Percentiles rank a stretch among this genome's conserved stretches.
Evolutionary conservation across 768 basidiomycete genomes (phyloP).

Genomic region (Auricularia cornea): DNA sequence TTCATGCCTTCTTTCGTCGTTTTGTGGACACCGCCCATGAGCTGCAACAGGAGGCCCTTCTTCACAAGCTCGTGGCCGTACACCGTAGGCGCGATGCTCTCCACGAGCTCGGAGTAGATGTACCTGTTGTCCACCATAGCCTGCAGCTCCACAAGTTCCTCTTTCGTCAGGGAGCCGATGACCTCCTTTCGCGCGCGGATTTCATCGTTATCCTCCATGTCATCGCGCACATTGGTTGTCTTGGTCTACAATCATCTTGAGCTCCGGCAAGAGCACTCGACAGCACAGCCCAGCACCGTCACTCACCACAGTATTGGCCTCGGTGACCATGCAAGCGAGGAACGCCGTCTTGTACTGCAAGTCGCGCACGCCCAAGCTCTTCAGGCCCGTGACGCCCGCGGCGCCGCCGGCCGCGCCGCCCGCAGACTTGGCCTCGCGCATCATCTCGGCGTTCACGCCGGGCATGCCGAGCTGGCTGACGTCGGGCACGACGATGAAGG

Average conservation of each 20-base stretch:
- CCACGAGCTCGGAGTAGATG: slow-evolving; percentile 89
- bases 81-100: slow-evolving; percentile 94
- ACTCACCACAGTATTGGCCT: slow-evolving; percentile 80
- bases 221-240: slow-evolving; percentile 83
- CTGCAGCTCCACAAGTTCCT: slow-evolving; percentile 91
- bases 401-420: slow-evolving; percentile 49
- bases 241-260: slow-evolving; percentile 17
- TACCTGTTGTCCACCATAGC: slow-evolving; percentile 91
- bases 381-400: slow-evolving; percentile 71
- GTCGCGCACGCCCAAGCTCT: slow-evolving; percentile 90
- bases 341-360: slow-evolving; percentile 98
- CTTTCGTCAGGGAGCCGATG: slow-evolving; percentile 80
- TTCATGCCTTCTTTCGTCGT: slow-evolving; percentile 94
- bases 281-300: not conserved
- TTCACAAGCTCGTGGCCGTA: slow-evolving; percentile 99
- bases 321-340: slow-evolving; percentile 94
- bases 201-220: slow-evolving; percentile 71
- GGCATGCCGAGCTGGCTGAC: slow-evolving; percentile 93
- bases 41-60: slow-evolving; percentile 89
- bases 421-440: slow-evolving; percentile 70
- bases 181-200: slow-evolving; percentile 64
- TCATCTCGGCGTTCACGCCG: slow-evolving; percentile 88
- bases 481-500: slow-evolving; percentile 97
- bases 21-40: slow-evolving; percentile 99
- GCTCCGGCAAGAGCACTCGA: not conserved